Evolutionary conservation across 2,329 filamentous ascomycete species (phyloP).

Genomic region (Metarhizium guizhouense): DNA sequence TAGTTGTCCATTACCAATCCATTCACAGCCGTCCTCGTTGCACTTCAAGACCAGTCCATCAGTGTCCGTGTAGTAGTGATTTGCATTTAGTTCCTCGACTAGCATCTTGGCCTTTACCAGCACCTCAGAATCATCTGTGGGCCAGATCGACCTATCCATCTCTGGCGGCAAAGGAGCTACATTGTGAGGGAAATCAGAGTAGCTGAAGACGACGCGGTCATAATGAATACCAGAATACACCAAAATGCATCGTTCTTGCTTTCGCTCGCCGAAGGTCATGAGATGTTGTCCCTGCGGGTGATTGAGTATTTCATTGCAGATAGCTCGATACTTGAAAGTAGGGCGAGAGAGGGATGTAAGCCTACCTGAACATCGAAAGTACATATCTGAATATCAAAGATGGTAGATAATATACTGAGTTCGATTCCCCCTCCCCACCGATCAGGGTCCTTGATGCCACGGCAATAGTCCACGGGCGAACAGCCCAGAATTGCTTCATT

Average conservation of each 20-base stretch:
- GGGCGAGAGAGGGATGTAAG: background rate
- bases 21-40: slow-evolving; percentile 54
- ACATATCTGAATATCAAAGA: slow-evolving; percentile 79
- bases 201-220: slow-evolving; percentile 74
- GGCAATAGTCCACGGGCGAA: slow-evolving; percentile 65
- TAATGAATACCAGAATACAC: slow-evolving; percentile 93
- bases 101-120: slow-evolving; percentile 59
- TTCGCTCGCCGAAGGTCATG: slow-evolving; percentile 66
- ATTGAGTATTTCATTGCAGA: background rate
- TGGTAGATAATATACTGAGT: slow-evolving; percentile 71
- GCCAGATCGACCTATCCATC: slow-evolving; percentile 59
- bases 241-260: slow-evolving; percentile 61
- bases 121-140: slow-evolving; percentile 50
- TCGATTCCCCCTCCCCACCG: slow-evolving; percentile 92
- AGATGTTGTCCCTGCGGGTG: slow-evolving; percentile 21
- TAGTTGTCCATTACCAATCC: slow-evolving; percentile 57
- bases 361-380: slow-evolving; percentile 65
- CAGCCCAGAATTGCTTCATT: slow-evolving; percentile 68
- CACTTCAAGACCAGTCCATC: slow-evolving; percentile 71
- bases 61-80: slow-evolving; percentile 85
- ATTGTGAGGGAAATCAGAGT: slow-evolving; percentile 46
- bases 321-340: background rate
- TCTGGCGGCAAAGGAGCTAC: slow-evolving; percentile 56
- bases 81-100: slow-evolving; percentile 54
- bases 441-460: slow-evolving; percentile 69